phyloP scores from a whole-genome alignment of 371 early-diverging fungal genomes.

The Circinella minor region DNA sequence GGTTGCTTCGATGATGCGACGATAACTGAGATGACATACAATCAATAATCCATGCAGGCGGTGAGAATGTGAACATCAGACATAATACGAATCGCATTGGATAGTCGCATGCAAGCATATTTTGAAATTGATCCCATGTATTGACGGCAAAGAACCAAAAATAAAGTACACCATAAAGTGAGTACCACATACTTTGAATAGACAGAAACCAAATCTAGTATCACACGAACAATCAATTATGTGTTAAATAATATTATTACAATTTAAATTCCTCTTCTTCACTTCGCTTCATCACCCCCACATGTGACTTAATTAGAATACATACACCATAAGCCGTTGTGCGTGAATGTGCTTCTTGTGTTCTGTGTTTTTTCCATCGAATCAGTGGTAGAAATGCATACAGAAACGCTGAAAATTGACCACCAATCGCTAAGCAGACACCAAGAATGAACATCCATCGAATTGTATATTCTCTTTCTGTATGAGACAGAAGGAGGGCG shows the following conservation, averaged over 20 bases:
- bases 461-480: neutral
- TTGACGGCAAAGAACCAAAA: slow-evolving; percentile 23
- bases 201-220: slow-evolving; percentile 24
- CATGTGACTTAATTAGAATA: too few relatives aligned
- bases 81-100: slow-evolving; percentile 20
- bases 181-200: slow-evolving; percentile 20
- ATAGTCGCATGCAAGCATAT: slow-evolving; percentile 21
- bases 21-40: slow-evolving; percentile 12
- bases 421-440: slow-evolving; percentile 23
- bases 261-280: neutral
- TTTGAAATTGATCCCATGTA: slow-evolving; percentile 16
- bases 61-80: slow-evolving; percentile 25
- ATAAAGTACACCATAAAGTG: slow-evolving; percentile 19
- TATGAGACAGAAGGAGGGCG: neutral
- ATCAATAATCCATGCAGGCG: slow-evolving; percentile 19
- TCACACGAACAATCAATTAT: neutral
- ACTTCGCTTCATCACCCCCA: neutral
- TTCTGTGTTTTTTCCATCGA: slow-evolving; percentile 7
- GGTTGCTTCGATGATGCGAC: slow-evolving; percentile 2
- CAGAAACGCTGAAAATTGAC: slow-evolving; percentile 8
- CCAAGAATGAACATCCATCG: slow-evolving; percentile 20
- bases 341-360: slow-evolving; percentile 21
- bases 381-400: slow-evolving; percentile 21
- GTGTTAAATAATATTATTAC: neutral
- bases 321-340: slow-evolving; percentile 31